Conservation (phyloP, 192 early-diverging fungal genomes). For the Rhizoclosmatium globosum region DNA sequence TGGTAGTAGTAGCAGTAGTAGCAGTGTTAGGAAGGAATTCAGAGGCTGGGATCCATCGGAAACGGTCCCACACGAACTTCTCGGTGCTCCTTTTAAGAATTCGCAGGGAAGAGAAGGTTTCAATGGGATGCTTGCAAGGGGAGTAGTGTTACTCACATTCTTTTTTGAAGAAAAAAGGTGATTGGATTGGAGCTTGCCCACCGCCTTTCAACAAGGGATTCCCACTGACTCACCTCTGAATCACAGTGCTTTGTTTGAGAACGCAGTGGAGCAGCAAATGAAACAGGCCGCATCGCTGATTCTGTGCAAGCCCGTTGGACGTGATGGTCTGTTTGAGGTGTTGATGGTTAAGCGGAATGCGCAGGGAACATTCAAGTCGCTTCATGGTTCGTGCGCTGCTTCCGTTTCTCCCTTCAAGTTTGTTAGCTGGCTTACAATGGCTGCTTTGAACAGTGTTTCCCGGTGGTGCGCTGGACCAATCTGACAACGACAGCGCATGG, state of each 20-base stretch:
- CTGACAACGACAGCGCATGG: conserved; percentile 33
- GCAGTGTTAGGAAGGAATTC: too few species aligned
- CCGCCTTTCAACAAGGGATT: too few species aligned
- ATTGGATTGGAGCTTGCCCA: neutral
- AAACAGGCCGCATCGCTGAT: conserved; percentile 21
- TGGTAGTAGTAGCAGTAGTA: neutral
- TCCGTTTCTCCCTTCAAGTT: too few species aligned
- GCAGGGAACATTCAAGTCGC: conserved; percentile 44
- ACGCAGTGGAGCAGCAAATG: neutral
- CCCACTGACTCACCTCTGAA: neutral
- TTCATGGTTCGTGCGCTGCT: conserved; percentile 22
- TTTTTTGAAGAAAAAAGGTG: neutral
- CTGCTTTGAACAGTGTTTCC: conserved; percentile 35
- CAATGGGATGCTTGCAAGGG: neutral
- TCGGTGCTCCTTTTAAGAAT: neutral
- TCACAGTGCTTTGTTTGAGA: neutral
- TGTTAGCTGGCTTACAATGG: too few species aligned
- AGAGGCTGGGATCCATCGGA: neutral
- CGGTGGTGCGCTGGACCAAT: conserved; percentile 46
- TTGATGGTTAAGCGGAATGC: conserved; percentile 51
- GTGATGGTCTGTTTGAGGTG: conserved; percentile 37
- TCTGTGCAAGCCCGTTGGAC: conserved; percentile 8
- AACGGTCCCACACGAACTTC: conserved; percentile 19
- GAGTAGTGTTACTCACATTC: too few species aligned
- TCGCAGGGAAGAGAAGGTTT: neutral